Percentiles rank a stretch among this genome's conserved stretches.
Conservation (phyloP, 2,329 filamentous ascomycete genomes). For the Trichoderma arundinaceum region DNA sequence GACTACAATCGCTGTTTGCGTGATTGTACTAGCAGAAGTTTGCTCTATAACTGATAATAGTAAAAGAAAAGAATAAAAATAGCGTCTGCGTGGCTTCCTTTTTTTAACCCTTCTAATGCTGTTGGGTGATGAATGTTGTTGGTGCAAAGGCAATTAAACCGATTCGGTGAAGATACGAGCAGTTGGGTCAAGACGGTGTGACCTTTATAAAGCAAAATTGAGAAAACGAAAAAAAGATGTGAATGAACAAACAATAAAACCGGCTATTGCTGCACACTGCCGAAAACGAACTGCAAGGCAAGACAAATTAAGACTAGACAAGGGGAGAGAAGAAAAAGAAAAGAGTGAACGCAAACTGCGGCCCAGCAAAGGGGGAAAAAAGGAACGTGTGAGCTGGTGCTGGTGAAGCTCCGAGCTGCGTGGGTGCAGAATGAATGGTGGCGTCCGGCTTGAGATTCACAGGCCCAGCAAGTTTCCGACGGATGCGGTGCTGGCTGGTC, state of each 20-base stretch:
- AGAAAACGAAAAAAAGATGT: background rate
- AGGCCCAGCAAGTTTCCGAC: conserved; percentile 22
- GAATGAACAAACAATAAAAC: conserved; percentile 22
- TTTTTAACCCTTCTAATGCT: conserved; percentile 4
- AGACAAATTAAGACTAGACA: background rate
- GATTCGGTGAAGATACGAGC: conserved; percentile 16
- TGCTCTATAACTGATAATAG: background rate
- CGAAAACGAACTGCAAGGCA: conserved; percentile 21
- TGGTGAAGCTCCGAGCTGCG: conserved; percentile 12
- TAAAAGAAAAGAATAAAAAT: background rate
- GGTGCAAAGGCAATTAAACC: conserved; percentile 2
- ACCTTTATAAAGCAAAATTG: background rate
- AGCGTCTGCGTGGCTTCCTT: background rate
- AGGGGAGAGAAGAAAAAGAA: background rate
- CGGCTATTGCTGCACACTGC: conserved; percentile 22
- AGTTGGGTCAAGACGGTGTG: conserved; percentile 1
- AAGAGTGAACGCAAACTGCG: conserved; percentile 11
- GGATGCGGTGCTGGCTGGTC: conserved; percentile 16
- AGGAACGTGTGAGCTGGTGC: conserved; percentile 24
- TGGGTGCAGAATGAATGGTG: conserved; percentile 27
- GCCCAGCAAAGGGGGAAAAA: conserved; percentile 11
- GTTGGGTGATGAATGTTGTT: conserved; percentile 23
- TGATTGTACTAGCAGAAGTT: background rate
- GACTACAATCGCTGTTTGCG: background rate
- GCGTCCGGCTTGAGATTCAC: conserved; percentile 26